phyloP scores from a whole-genome alignment of 371 early-diverging fungal genomes.

The Nematocida displodere region DNA sequence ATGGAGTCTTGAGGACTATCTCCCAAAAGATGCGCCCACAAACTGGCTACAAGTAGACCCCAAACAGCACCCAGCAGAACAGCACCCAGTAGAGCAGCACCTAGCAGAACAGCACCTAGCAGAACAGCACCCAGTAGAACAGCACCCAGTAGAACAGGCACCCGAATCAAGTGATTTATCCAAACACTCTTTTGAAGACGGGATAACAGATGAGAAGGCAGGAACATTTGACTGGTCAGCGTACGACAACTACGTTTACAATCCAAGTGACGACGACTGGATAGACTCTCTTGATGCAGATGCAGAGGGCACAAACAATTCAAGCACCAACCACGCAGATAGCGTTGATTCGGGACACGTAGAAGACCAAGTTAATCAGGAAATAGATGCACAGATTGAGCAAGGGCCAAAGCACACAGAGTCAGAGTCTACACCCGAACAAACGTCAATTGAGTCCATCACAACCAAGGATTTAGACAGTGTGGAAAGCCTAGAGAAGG shows the following conservation, averaged over 20 bases:
- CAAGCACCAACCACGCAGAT: neutral
- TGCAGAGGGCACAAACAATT: neutral
- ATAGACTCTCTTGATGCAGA: neutral
- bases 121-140: neutral
- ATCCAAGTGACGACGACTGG: neutral
- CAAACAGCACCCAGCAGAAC: neutral
- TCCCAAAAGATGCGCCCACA: neutral
- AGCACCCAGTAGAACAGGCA: neutral
- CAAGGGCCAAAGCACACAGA: neutral
- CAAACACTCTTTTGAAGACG: no score
- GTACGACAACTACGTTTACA: conserved; percentile 1
- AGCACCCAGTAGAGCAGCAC: neutral
- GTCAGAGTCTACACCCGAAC: neutral
- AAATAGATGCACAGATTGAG: neutral
- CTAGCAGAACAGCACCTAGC: neutral
- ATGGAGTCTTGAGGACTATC: neutral
- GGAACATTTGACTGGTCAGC: conserved; percentile 8
- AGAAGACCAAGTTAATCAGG: neutral
- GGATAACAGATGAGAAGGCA: neutral
- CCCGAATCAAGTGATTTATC: no score
- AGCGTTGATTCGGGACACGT: neutral
- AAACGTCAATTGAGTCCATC: neutral
- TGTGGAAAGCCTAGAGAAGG: neutral
- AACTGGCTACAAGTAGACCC: neutral
- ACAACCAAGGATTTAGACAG: neutral